These are phyloP conservation scores for Cryptococcus wingfieldii DNA, from an alignment of 1,284 basidiomycete species.

Conservation along the genomic window DNA sequence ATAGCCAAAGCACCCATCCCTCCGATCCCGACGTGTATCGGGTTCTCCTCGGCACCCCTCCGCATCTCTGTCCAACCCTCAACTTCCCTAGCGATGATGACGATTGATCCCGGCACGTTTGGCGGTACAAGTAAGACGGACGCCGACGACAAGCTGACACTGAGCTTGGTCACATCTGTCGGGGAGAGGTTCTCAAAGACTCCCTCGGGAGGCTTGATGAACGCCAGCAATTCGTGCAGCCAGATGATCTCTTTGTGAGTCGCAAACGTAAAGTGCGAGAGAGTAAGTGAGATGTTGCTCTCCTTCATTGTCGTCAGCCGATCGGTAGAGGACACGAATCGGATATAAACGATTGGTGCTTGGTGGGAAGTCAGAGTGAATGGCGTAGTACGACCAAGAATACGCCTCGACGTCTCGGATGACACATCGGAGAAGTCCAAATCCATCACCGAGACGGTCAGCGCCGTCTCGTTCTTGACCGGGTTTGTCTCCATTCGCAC, in stretches of 20 bases:
- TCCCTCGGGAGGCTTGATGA: constrained; percentile 82
- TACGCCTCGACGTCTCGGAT: constrained; percentile 11
- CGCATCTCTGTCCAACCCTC: constrained; percentile 67
- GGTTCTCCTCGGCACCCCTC: constrained; percentile 59
- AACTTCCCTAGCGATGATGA: constrained; percentile 62
- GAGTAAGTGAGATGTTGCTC: constrained; percentile 63
- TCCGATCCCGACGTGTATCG: constrained; percentile 55
- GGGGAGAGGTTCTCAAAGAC: constrained; percentile 92
- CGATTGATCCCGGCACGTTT: constrained; percentile 60
- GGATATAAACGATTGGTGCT: constrained; percentile 57
- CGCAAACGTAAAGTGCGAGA: constrained; percentile 65
- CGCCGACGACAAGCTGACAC: constrained; percentile 63
- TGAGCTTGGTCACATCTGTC: constrained; percentile 73
- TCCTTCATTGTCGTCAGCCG: constrained; percentile 71
- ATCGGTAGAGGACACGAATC: constrained; percentile 63
- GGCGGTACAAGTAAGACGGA: constrained; percentile 63
- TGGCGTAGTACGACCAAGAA: constrained; percentile 35
- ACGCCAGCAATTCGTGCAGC: constrained; percentile 61
- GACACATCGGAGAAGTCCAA: constrained; percentile 50
- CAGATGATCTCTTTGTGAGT: constrained; percentile 63
- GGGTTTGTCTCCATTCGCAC: constrained; percentile 59
- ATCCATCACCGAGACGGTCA: constrained; percentile 63
- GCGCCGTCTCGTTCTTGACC: constrained; percentile 63
- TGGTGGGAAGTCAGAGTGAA: constrained; percentile 31
- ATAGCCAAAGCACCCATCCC: constrained; percentile 57